Evolutionary conservation across 345 rosid species (phyloP), one percentile per base, ranked within the genome.

Genomic region (Linum tenue): DNA sequence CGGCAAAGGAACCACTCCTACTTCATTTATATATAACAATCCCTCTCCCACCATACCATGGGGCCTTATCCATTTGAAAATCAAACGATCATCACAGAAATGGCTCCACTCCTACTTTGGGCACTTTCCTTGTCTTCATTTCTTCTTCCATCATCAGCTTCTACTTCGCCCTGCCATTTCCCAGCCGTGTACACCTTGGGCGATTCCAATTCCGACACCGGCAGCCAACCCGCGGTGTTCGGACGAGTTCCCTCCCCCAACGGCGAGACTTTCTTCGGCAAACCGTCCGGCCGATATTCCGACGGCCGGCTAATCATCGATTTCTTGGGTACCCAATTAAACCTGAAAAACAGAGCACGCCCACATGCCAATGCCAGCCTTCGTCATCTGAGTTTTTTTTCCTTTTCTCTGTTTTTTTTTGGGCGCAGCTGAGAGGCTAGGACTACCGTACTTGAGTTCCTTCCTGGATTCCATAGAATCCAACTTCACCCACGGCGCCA

Each of bases 131-230:
- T 10, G 8, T 31, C 35, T 58, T 53, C 70, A 35, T 16, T 60
- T 36, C 57, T 22, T 22, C 31, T 22, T 22, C 31, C 31, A 22
- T 22, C 43, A 41, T 59, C n/a, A 43, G 15, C 64, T 22, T 35
- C 39, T 22, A 22, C 39, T 22, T 5, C 40, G 4, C 8, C 64
- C 39, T 76, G 78, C 40, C 22, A 66, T 1, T 73, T 79, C 48
- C 75, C 71, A 2, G 80, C 83, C 1, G 57, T 79, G 5, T 76
- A 68, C 74, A 76, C 71, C 65, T 73, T 76, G 12, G 83, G 78
- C 7, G 83, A 79, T 58, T 73, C 78, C 1, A 79, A 76, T 62
- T 76, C 83, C 17, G 83, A 79, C 55, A 79, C 81, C 0, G 79
- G 84, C 8, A 73, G 73, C 7, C 48, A 42, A 3, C 75, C 81